Base-by-base conservation (phyloP, 2,329 filamentous ascomycete species). In the Saccharata proteae region DNA sequence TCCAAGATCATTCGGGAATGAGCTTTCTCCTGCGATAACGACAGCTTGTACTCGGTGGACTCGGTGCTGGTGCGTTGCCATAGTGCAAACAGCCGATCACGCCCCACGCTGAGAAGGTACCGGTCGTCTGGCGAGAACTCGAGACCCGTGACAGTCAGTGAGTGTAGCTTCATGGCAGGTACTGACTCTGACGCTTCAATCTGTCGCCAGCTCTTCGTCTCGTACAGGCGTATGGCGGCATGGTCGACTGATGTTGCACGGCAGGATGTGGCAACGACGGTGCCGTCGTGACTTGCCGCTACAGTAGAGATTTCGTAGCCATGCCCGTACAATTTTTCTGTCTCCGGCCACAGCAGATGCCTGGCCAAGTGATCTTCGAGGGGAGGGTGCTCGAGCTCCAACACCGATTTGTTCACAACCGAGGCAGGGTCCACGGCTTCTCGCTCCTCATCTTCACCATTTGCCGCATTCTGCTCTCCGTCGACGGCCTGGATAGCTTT, bases 291-390 rank as follows among this genome's bases (percentile, higher is more conserved):
- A 46, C 75, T 84, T 6, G 78, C 71, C 8, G 86, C 81, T 11
- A 93, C 72, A 21, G 83, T 80, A 2, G 84, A 93, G 29, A 98
- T 88, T 56, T 98, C 90, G 58, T 94, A 94, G 17, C 90, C 90
- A 57, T 98, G 90, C 2, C 90, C 90, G 57, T 98, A 98, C 2
- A 98, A 70, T 61, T 98, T 98, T 55, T 98, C 90, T 5, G 74
- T 74, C 52, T 98, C 90, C 3, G 90, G 90, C 85, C 86, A 98
- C 18, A 98, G 73, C 0, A 90, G 93, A 53, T 92, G 77, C 6
- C 86, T 76, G 15, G 85, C 80, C 2, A 98, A 72, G 33, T 83
- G 78, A 54, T 96, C 90, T 55, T 98, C 90, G 20, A 84, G 69
- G 0, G 90, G 88, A 8, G 90, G 86, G 41, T 80, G 75, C 24